Base-by-base conservation (phyloP, 495 filamentous ascomycete species). In the Penicillium cosmopolitanum region DNA sequence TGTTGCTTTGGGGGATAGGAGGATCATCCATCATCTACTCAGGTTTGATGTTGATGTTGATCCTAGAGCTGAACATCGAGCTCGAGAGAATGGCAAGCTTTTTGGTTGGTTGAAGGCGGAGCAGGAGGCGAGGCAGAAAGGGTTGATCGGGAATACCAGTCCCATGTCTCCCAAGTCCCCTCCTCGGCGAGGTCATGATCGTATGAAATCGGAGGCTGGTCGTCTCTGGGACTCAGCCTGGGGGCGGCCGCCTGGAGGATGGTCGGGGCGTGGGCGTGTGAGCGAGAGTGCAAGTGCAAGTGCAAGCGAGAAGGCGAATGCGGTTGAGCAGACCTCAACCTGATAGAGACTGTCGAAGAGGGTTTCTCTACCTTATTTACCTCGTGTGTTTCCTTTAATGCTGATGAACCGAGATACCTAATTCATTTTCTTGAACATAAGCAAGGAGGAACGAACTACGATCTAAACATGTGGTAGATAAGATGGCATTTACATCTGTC, bases 51-150 rank as follows among this genome's bases (percentile, higher is more conserved):
- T 48, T 19, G 46, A 48, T 9, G 9, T 48, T n/a, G 46, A 48
- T 19, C 46, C 46, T 28, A 12, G 46, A 21, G 46, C 46, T 48
- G 46, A 48, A n/a, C 46, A 48, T n/a, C 46, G 46, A n/a, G 46
- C 46, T 8, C 19, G 23, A 2, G 46, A 48, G 11, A 48, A 48
- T 48, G 9, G 3, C 7, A 23, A 19, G 21, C 23, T 48, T 19
- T 48, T 25, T 48, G 46, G 46, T 28, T 48, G 46, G 46, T 13
- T 48, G 46, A 48, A 48, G 21, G 46, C 46, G 19, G 46, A 48
- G 46, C 46, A 48, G 23, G 5, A n/a, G 10, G 46, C 46, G 46
- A 48, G 46, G 23, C 23, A 48, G 21, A 48, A 48, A 19, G 46
- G 46, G 3, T n/a, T 48, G 21, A 31, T 31, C 8, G 28, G 28